These are phyloP conservation scores for Malassezia japonica DNA, from an alignment of 1,284 basidiomycete genomes.

Conservation along the genomic window DNA sequence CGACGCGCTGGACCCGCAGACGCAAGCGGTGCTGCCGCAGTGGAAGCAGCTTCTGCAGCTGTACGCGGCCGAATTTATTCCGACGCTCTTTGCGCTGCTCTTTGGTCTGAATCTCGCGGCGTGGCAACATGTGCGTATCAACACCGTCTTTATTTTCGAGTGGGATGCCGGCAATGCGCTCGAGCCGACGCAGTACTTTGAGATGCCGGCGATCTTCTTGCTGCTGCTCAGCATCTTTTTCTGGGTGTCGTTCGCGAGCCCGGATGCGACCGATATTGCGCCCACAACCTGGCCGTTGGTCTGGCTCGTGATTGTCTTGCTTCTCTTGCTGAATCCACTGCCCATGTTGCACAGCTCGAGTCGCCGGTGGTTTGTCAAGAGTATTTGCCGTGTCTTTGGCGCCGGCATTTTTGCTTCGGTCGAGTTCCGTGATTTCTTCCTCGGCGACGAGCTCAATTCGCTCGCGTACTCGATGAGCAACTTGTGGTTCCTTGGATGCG, in stretches of 20 bases:
- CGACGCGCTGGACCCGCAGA: slow-evolving; percentile 58
- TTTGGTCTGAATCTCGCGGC: slow-evolving; percentile 68
- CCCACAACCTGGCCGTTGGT: slow-evolving; percentile 64
- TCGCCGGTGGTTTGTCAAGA: slow-evolving; percentile 69
- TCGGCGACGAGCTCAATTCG: slow-evolving; percentile 48
- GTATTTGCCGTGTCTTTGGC: slow-evolving; percentile 54
- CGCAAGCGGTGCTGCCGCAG: slow-evolving; percentile 57
- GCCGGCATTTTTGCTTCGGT: slow-evolving; percentile 57
- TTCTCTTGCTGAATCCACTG: slow-evolving; percentile 67
- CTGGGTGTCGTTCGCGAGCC: slow-evolving; percentile 66
- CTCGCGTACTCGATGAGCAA: slow-evolving; percentile 48
- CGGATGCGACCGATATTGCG: slow-evolving; percentile 33
- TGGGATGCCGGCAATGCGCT: slow-evolving; percentile 62
- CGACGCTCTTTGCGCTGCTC: slow-evolving; percentile 66
- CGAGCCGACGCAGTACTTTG: slow-evolving; percentile 69
- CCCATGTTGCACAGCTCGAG: slow-evolving; percentile 60
- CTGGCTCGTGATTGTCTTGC: slow-evolving; percentile 63
- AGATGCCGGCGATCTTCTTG: slow-evolving; percentile 72
- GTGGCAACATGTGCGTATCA: slow-evolving; percentile 68
- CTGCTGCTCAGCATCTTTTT: slow-evolving; percentile 69
- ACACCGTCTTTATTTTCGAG: slow-evolving; percentile 78
- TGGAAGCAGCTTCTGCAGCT: slow-evolving; percentile 68
- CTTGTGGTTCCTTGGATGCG: slow-evolving; percentile 59
- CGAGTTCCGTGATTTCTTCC: slow-evolving; percentile 47
- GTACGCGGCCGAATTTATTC: slow-evolving; percentile 69